These are phyloP conservation scores for Globisporangium camurandrum DNA, from an alignment of 352 stramenopile genomes.

Conservation along the genomic window DNA sequence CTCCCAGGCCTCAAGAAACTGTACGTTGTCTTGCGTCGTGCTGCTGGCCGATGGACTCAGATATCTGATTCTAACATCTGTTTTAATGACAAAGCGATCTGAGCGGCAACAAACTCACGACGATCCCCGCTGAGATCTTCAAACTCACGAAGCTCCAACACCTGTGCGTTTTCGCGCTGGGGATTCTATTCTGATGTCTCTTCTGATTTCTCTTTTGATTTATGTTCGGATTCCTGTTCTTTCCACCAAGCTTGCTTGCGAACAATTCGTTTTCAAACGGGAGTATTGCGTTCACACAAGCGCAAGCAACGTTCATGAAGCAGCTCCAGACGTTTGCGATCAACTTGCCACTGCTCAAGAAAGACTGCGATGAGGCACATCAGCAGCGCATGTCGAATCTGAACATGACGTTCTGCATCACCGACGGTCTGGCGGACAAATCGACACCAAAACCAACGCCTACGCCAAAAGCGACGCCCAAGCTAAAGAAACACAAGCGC, in stretches of 20 bases:
- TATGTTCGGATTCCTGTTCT: too few species aligned
- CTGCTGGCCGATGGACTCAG: not conserved
- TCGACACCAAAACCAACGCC: not conserved
- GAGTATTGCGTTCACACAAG: constrained; percentile 5
- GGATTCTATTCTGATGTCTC: too few species aligned
- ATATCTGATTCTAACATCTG: not conserved
- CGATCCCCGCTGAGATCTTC: constrained; percentile 5
- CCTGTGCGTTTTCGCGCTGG: constrained; percentile 1
- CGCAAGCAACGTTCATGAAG: constrained; percentile 3
- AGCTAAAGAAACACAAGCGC: not conserved
- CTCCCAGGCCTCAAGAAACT: constrained; percentile 1
- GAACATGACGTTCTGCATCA: constrained; percentile 1
- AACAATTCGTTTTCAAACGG: too few species aligned
- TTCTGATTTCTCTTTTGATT: too few species aligned
- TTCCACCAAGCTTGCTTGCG: too few species aligned
- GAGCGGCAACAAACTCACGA: constrained; percentile 4
- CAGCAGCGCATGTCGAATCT: not conserved
- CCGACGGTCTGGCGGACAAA: constrained; percentile 2
- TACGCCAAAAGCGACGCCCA: not conserved
- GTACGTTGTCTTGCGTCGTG: not conserved
- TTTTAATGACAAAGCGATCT: not conserved
- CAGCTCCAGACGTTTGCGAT: constrained; percentile 2
- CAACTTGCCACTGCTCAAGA: constrained; percentile 1
- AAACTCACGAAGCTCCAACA: constrained; percentile 2
- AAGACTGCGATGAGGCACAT: too few species aligned